Percentiles rank a stretch among this genome's conserved stretches.
These are phyloP conservation scores for Sapria himalayana DNA, from an alignment of 345 rosid species.

Conservation along the genomic window DNA sequence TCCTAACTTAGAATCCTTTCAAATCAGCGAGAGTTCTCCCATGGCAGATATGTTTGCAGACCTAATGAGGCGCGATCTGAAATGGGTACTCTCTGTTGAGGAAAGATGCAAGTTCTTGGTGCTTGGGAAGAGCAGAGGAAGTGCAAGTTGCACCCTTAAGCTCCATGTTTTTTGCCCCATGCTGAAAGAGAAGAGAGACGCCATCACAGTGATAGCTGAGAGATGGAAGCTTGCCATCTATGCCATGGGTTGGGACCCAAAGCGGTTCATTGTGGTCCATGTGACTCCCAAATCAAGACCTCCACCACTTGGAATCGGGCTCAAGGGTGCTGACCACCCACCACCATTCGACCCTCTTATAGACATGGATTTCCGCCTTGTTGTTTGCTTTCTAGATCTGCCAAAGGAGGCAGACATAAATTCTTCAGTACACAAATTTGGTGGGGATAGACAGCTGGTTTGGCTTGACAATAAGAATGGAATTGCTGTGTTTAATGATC, in stretches of 20 bases:
- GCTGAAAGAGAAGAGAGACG: constrained; percentile 86
- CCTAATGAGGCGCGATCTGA: constrained; percentile 75
- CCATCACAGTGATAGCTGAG: constrained; percentile 66
- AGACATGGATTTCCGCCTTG: constrained; percentile 94
- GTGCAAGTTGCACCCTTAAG: constrained; percentile 32
- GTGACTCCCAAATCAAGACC: constrained; percentile 57
- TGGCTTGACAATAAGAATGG: constrained; percentile 95
- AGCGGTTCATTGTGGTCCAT: constrained; percentile 59
- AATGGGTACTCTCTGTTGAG: constrained; percentile 78
- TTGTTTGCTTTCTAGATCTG: constrained; percentile 69
- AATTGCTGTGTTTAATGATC: constrained; percentile 70
- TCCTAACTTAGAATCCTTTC: constrained; percentile 62
- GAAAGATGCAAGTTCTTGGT: constrained; percentile 89
- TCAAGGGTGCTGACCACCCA: constrained; percentile 39
- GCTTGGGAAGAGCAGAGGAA: constrained; percentile 55
- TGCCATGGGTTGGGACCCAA: constrained; percentile 89
- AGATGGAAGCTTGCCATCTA: constrained; percentile 79
- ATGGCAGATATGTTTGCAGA: constrained; percentile 57
- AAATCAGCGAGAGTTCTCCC: constrained; percentile 61
- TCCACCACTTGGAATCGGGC: constrained; percentile 58
- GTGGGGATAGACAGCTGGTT: constrained; percentile 86
- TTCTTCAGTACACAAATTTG: constrained; percentile 64
- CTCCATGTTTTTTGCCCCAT: constrained; percentile 82
- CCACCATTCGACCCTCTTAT: constrained; percentile 52
- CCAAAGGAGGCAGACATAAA: constrained; percentile 81